Conservation (phyloP, 495 filamentous ascomycete genomes). For the Parathielavia appendiculata region DNA sequence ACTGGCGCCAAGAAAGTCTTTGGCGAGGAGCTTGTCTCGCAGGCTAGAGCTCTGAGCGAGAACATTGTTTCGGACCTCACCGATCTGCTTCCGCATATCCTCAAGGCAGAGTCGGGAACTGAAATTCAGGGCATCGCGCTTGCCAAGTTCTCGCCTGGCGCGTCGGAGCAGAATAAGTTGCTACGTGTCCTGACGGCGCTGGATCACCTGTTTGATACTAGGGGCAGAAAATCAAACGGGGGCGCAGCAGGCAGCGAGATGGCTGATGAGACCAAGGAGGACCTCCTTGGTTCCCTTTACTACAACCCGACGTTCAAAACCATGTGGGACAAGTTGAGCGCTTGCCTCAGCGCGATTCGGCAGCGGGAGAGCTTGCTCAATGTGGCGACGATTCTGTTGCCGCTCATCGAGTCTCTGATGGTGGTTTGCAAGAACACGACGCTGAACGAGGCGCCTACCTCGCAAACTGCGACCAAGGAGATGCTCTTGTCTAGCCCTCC, state of each 20-base stretch:
- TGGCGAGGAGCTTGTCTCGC: slow-evolving; percentile 79
- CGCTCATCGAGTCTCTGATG: slow-evolving; percentile 93
- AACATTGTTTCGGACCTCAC: slow-evolving; percentile 80
- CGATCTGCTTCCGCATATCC: slow-evolving; percentile 80
- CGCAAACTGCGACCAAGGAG: slow-evolving; percentile 55
- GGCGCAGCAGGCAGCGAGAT: slow-evolving; percentile 51
- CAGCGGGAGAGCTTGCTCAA: slow-evolving; percentile 93
- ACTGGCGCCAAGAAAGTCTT: slow-evolving; percentile 87
- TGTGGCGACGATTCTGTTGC: slow-evolving; percentile 89
- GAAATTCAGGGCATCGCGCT: slow-evolving; percentile 93
- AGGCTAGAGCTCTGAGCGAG: slow-evolving; percentile 77
- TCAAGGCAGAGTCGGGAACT: slow-evolving; percentile 78
- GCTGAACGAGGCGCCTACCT: slow-evolving; percentile 57
- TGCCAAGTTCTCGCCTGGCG: slow-evolving; percentile 90
- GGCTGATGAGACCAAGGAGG: slow-evolving; percentile 57
- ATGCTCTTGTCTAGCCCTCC: slow-evolving; percentile 71
- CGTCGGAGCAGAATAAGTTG: slow-evolving; percentile 92
- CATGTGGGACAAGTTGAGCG: slow-evolving; percentile 91
- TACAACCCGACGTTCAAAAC: slow-evolving; percentile 83
- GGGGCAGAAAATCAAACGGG: slow-evolving; percentile 55
- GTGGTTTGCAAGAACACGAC: slow-evolving; percentile 97
- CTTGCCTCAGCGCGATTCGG: slow-evolving; percentile 81
- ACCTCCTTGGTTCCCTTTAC: slow-evolving; percentile 81
- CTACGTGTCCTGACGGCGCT: slow-evolving; percentile 90
- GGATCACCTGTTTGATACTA: slow-evolving; percentile 86